Evolutionary conservation across 2,329 filamentous ascomycete genomes (phyloP).

Genomic region (Fusarium foetens): DNA sequence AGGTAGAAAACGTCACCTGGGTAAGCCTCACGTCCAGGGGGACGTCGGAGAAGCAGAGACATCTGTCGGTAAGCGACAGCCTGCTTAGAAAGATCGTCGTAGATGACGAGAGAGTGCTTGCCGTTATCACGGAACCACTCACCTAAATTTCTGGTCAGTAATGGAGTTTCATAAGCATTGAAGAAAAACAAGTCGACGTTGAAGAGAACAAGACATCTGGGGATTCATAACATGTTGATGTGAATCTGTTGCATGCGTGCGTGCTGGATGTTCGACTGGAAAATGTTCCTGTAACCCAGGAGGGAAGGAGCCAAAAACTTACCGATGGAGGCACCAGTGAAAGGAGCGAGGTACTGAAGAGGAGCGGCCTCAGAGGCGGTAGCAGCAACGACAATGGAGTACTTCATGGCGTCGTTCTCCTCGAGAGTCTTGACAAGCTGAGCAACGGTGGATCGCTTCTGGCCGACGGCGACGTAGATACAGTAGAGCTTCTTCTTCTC

Average conservation of each 20-base stretch:
- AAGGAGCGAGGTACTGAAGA: slow-evolving; percentile 92
- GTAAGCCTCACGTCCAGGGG: slow-evolving; percentile 98
- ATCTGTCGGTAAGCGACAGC: slow-evolving; percentile 98
- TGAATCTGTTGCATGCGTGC: not conserved
- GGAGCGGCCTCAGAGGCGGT: slow-evolving; percentile 97
- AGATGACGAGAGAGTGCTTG: slow-evolving; percentile 90
- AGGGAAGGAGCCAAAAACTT: not conserved
- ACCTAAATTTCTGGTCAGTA: slow-evolving; percentile 50
- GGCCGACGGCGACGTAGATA: slow-evolving; percentile 97
- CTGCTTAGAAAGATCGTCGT: slow-evolving; percentile 97
- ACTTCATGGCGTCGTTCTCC: slow-evolving; percentile 99
- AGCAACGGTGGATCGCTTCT: slow-evolving; percentile 99
- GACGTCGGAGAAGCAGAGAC: slow-evolving; percentile 97
- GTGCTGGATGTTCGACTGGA: not conserved
- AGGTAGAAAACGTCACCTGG: slow-evolving; percentile 99
- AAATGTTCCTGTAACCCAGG: not conserved
- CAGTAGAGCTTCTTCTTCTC: slow-evolving; percentile 99
- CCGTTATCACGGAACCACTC: slow-evolving; percentile 86
- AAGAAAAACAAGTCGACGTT: not conserved
- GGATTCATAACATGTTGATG: not conserved
- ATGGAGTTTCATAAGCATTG: too few species aligned
- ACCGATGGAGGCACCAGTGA: slow-evolving; percentile 72
- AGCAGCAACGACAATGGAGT: slow-evolving; percentile 91
- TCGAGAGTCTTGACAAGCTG: slow-evolving; percentile 99
- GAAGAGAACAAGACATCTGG: not conserved